These are phyloP conservation scores for Scedosporium dehoogii DNA, from an alignment of 2,329 filamentous ascomycete genomes.

Conservation along the genomic window DNA sequence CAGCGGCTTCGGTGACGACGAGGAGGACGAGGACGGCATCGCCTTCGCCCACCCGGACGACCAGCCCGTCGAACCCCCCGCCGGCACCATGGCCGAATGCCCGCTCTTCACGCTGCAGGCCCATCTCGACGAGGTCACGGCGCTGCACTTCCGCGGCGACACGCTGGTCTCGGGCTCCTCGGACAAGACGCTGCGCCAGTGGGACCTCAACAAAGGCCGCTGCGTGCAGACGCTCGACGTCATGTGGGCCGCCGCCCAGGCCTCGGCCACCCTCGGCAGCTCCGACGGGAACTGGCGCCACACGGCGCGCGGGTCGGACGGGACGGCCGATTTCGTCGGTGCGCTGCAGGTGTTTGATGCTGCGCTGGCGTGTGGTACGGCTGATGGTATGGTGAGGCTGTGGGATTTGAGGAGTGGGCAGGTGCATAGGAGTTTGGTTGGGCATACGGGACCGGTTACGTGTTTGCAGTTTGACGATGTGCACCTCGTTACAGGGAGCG, in stretches of 20 bases:
- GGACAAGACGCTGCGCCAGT: constrained; percentile 94
- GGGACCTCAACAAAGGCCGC: constrained; percentile 94
- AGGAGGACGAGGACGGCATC: constrained; percentile 54
- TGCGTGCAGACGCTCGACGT: constrained; percentile 97
- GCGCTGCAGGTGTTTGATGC: constrained; percentile 93
- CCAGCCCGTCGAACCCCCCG: constrained; percentile 56
- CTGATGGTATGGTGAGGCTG: constrained; percentile 90
- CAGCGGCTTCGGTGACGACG: constrained; percentile 47
- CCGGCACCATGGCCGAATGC: constrained; percentile 81
- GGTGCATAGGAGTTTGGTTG: constrained; percentile 91
- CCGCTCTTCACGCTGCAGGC: constrained; percentile 79
- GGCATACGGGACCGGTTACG: constrained; percentile 90
- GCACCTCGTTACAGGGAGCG: constrained; percentile 84
- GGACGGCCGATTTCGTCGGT: constrained; percentile 80
- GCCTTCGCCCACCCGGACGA: constrained; percentile 65
- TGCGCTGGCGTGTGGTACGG: constrained; percentile 89
- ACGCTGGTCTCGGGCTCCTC: constrained; percentile 90
- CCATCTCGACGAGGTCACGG: constrained; percentile 90
- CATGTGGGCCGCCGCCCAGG: constrained; percentile 93
- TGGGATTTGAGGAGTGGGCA: constrained; percentile 97
- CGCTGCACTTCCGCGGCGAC: constrained; percentile 80
- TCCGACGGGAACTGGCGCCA: constrained; percentile 60
- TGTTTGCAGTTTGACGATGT: constrained; percentile 94
- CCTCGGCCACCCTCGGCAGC: constrained; percentile 54
- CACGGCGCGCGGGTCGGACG: constrained; percentile 28